A percentile compares a stretch with the other conserved stretches of the same genome.
These are phyloP conservation scores for Acacia melanoxylon DNA, from an alignment of 306 rosid species.

Conservation along the genomic window DNA sequence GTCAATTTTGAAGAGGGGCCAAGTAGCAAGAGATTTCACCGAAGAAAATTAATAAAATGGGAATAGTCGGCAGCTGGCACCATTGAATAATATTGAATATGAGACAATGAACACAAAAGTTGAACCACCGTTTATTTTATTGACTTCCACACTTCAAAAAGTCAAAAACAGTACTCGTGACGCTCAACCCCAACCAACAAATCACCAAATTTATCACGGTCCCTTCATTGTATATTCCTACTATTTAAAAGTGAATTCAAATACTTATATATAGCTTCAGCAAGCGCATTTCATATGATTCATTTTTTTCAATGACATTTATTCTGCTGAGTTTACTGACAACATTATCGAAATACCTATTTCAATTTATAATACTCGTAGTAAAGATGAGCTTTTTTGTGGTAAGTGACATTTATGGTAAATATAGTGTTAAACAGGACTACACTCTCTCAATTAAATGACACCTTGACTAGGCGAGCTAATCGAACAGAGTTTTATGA, in stretches of 20 bases:
- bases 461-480: no score
- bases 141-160: background rate
- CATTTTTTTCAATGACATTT: no score
- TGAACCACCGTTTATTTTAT: background rate
- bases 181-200: background rate
- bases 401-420: no score
- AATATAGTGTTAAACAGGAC: no score
- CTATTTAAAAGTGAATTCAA: background rate
- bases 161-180: background rate
- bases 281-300: no score
- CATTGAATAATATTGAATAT: slow-evolving; percentile 8
- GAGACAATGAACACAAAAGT: background rate
- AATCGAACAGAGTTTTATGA: no score
- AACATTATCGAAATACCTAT: no score
- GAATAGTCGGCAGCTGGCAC: slow-evolving; percentile 11
- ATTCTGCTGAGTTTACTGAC: no score
- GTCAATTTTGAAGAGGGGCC: background rate
- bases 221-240: no score
- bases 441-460: no score
- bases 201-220: background rate
- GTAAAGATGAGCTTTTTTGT: no score
- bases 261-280: background rate
- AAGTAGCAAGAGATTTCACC: slow-evolving; percentile 13
- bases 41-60: background rate
- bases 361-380: no score